Evolutionary conservation across 2,329 filamentous ascomycete genomes (phyloP), one percentile per base, ranked within the genome.

Genomic region (Ascochyta viciae-villosae): DNA sequence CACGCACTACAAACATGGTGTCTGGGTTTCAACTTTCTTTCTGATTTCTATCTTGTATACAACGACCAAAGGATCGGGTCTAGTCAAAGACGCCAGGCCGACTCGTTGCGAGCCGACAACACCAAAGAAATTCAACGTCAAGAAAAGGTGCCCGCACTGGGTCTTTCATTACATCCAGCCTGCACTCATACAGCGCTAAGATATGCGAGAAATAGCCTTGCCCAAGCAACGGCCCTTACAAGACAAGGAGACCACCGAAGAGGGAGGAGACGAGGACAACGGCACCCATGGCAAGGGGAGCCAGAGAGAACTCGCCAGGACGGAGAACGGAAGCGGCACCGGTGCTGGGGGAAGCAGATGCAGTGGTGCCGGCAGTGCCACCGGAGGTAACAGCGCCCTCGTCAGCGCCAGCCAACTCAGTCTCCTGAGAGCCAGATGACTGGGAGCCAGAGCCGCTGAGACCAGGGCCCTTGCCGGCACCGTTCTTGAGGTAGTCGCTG

Each of bases 391-490:
- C 77, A 33, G 74, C 73, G 58, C 83, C 83, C 45, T 80, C 81
- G 60, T 80, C 81, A 60, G 83, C 75, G 48, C 77, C 73, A 29
- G 83, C 77, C 43, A 80, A 75, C 50, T 80, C 81, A 27, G 64
- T 62, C 26, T 61, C 59, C 33, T 73, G 68, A 55, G 80, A 79
- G 48, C 85, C 85, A 31, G 83, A 75, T 55, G 80, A 78, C 77
- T 87, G 85, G 58, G 80, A 83, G 29, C 86, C 86, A 55, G 73
- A 51, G 42, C 85, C 86, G 12, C 54, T 59, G 61, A 88, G 83
- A 67, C 86, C 86, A 24, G 78, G 77, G 4, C 82, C 85, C 34
- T 75, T 77, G 44, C 86, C 86, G 41, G 85, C 84, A 65, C 86
- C 86, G 6, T 81, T 72, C 57, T 78, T 80, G 77, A 88, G 80